Base-by-base conservation (phyloP, 495 filamentous ascomycete species). In the Penicillium paxilli region DNA sequence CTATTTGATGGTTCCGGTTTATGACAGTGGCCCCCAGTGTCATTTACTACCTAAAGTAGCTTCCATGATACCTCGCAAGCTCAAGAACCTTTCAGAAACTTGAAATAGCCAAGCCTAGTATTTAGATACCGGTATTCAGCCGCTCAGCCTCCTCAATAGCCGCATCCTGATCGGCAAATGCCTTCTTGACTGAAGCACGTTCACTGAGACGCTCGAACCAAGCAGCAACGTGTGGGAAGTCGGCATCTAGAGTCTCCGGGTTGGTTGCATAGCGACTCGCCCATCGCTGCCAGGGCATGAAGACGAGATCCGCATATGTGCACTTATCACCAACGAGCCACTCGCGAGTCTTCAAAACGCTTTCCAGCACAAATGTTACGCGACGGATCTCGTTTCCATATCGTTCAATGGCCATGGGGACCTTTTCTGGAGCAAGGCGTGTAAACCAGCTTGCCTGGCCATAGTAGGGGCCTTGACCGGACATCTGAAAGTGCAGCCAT, bases 381-480 rank as follows among this genome's bases (percentile, higher is more conserved):
- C 83, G 82, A 16, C 71, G 60, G 4, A 81, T 60, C 65, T 88
- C 85, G 4, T 78, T 76, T 6, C 61, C 35, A 50, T 86, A 87
- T 1, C 84, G 73, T 11, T 80, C 74, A 1, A 81, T 58, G 1
- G 79, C 83, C 38, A 64, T 77, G 10, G 69, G 75, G n/a, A 86
- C 22, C 63, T 78, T 72, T 61, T 85, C 82, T 0, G 70, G 21
- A 62, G 87, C 81, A 45, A 60, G 71, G 1, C 54, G 56, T 6
- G 45, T 61, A 65, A 87, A 81, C 78, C 77, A 82, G 14, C 38
- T 40, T 0, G 68, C 71, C 60, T 83, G 79, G 7, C 80, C 79
- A 58, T 67, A 87, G 63, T 85, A 86, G 0, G 83, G 83, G 0
- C 81, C 84, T 60, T 87, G 84, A 16, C 83, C 83, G 0, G 72